phyloP scores from a whole-genome alignment of 2,329 filamentous ascomycete genomes.

The Mycosphaerella sp. region DNA sequence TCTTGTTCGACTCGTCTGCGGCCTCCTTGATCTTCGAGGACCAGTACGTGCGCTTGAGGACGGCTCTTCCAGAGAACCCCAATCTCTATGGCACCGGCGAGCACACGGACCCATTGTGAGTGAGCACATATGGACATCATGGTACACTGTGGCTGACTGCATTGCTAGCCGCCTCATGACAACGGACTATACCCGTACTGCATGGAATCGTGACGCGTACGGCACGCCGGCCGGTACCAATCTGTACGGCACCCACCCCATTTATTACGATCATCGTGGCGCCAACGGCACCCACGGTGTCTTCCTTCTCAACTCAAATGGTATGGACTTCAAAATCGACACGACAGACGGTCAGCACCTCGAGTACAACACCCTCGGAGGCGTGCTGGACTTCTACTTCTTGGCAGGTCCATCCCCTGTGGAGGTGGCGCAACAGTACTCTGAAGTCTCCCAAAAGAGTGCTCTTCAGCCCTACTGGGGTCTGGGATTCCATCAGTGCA shows the following conservation, averaged over 20 bases:
- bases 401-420: constrained; percentile 43
- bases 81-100: constrained; percentile 75
- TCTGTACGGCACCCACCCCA: constrained; percentile 65
- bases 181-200: constrained; percentile 61
- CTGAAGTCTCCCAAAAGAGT: constrained; percentile 44
- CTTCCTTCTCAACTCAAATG: constrained; percentile 65
- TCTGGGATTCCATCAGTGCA: constrained; percentile 49
- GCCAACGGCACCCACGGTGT: constrained; percentile 54
- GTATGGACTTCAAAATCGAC: constrained; percentile 70
- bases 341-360: constrained; percentile 60
- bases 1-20: constrained; percentile 64
- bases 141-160: neutral
- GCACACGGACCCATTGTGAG: constrained; percentile 56
- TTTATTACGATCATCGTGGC: constrained; percentile 67
- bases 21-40: constrained; percentile 65
- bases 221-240: constrained; percentile 55
- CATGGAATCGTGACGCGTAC: constrained; percentile 65
- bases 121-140: neutral
- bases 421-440: constrained; percentile 46
- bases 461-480: constrained; percentile 49
- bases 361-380: constrained; percentile 73
- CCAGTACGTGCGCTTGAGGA: constrained; percentile 69
- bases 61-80: constrained; percentile 60
- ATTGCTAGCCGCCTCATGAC: constrained; percentile 48
- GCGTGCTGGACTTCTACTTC: constrained; percentile 61